These are phyloP conservation scores for Thielaviopsis ethacetica DNA, from an alignment of 2,329 filamentous ascomycete species.

Conservation along the genomic window DNA sequence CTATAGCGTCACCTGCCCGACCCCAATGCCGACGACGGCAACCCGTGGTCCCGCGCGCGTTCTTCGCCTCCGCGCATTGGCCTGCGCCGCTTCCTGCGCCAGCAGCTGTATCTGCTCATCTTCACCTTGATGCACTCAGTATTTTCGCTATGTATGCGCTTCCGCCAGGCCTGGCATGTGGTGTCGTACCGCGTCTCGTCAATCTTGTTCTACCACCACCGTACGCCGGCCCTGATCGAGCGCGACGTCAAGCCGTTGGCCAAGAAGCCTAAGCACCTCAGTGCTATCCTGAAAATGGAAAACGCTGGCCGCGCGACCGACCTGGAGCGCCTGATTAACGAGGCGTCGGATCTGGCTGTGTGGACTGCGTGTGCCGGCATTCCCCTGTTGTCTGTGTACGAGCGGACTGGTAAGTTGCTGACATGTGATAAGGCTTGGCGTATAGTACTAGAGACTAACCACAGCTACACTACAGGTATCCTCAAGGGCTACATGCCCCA, in stretches of 20 bases:
- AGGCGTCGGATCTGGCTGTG: conserved; percentile 78
- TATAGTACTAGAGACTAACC: not conserved
- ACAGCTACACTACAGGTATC: conserved; percentile 44
- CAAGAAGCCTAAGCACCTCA: conserved; percentile 70
- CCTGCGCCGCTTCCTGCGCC: conserved; percentile 43
- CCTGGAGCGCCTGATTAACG: conserved; percentile 70
- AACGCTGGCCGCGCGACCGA: conserved; percentile 52
- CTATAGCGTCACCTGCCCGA: conserved; percentile 10
- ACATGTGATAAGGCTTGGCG: not conserved
- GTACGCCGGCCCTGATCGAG: conserved; percentile 80
- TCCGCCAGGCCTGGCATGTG: conserved; percentile 64
- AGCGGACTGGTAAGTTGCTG: conserved; percentile 56
- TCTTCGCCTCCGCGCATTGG: conserved; percentile 29
- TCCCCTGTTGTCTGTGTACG: conserved; percentile 75
- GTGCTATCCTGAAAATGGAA: conserved; percentile 65
- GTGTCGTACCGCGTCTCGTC: conserved; percentile 63
- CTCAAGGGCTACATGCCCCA: conserved; percentile 82
- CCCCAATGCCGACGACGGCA: conserved; percentile 20
- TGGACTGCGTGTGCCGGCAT: conserved; percentile 90
- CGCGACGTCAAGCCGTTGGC: conserved; percentile 64
- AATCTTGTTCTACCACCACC: conserved; percentile 86
- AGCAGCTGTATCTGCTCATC: conserved; percentile 47
- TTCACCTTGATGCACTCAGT: conserved; percentile 60
- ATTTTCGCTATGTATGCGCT: conserved; percentile 76
- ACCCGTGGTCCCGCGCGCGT: conserved; percentile 17